These are phyloP conservation scores for Anthoceros angustus DNA, from an alignment of 225 moss, liverwort and hornwort species.

Conservation along the genomic window DNA sequence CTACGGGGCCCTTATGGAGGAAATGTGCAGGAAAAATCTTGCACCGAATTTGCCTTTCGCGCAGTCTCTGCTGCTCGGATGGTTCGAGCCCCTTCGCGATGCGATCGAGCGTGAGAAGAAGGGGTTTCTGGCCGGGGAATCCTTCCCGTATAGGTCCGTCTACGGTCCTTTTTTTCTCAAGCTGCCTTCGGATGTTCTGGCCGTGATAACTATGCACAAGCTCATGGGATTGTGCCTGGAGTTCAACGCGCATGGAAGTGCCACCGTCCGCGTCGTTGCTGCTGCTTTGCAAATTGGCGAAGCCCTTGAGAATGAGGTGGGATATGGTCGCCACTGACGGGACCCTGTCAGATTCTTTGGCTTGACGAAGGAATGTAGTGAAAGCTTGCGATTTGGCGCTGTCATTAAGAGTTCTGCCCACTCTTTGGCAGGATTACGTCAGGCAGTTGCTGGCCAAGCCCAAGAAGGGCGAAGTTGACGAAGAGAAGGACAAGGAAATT, in stretches of 20 bases:
- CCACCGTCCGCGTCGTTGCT: conserved; percentile 64
- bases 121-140: conserved; percentile 20
- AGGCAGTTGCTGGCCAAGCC: conserved; percentile 15
- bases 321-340: not conserved
- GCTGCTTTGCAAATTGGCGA: conserved; percentile 71
- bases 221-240: conserved; percentile 65
- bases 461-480: conserved; percentile 1
- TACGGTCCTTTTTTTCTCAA: conserved; percentile 54
- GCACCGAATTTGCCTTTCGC: conserved; percentile 82
- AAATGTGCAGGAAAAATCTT: conserved; percentile 91
- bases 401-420: not conserved
- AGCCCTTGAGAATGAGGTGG: conserved; percentile 85
- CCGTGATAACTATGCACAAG: conserved; percentile 92
- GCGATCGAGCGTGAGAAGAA: conserved; percentile 53
- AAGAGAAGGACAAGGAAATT: conserved; percentile 7
- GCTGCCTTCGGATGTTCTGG: conserved; percentile 85
- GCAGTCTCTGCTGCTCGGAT: conserved; percentile 66
- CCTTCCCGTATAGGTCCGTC: conserved; percentile 39
- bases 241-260: conserved; percentile 31
- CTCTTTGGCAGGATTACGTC: conserved; percentile 16
- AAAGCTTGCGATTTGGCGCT: not conserved
- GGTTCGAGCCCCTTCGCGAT: conserved; percentile 93
- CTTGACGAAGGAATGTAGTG: not conserved
- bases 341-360: not conserved
- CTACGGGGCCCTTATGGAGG: conserved; percentile 53